Evolutionary conservation across 768 basidiomycete species (phyloP), one percentile per base, ranked within the genome.

Genomic region (Phylloporus sp.): DNA sequence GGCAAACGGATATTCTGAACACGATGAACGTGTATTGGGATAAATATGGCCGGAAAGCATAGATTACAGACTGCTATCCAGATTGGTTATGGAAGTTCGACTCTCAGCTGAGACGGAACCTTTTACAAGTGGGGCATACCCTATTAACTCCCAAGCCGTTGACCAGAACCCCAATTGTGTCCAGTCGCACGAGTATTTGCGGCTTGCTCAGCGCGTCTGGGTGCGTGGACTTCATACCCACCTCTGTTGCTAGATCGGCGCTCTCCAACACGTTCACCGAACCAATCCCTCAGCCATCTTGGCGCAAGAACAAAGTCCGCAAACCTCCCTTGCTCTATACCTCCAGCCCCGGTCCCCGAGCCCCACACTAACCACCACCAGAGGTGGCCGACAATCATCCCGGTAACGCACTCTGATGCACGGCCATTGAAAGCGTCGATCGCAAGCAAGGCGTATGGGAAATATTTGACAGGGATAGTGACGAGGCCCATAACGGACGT

Each of bases 291-390:
- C 61, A 87, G 54, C 86, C 82, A 91, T 28, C 55, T 61, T 9
- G 85, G 86, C 22, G 85, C 87, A 40, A 56, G 67, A n/a, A 70
- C 80, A 50, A 64, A 75, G 20, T 50, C 35, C 16, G 68, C 68
- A 52, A 81, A 66, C 9, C 66, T 58, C 1, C 82, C 75, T 28
- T 55, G 62, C 18, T 68, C 66, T 34, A 57, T 45, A 31, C 68
- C 76, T 24, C 77, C 60, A 59, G 64, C 76, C n/a, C 73, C 63
- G 16, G 67, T 71, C 28, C 72, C 70, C 9, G 66, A 51, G 23
- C 80, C 78, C 76, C 83, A 84, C 8, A 89, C 75, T 23, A 72
- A 63, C 84, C 83, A 88, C 83, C 85, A 91, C 87, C 89, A 93
- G 9, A 80, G 64, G 63, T 94, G 90, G 0, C 91, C 91, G 3